phyloP scores from a whole-genome alignment of 768 basidiomycete genomes.

The Scleroderma bovista region DNA sequence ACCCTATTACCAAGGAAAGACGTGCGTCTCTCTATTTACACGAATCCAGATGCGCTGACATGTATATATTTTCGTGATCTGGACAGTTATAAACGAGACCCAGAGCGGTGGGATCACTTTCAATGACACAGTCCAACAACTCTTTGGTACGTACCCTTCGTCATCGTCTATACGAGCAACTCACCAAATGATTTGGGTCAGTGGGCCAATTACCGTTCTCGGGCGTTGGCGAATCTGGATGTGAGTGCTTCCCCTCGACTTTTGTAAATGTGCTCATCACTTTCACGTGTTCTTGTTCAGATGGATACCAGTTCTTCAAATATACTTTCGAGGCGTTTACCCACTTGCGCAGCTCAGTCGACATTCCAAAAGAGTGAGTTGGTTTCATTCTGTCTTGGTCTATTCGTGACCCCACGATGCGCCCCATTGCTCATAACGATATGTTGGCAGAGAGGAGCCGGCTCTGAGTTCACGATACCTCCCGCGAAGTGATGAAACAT shows the following conservation, averaged over 20 bases:
- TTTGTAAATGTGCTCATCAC: neutral
- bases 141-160: conserved; percentile 34
- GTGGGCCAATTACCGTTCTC: conserved; percentile 43
- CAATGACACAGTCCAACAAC: conserved; percentile 57
- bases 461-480: conserved; percentile 19
- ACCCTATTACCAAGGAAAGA: conserved; percentile 33
- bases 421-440: no score
- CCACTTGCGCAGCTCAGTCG: conserved; percentile 42
- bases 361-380: conserved; percentile 51
- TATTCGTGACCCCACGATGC: no score
- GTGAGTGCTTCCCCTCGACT: conserved; percentile 33
- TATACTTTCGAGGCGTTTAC: conserved; percentile 53
- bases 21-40: conserved; percentile 24
- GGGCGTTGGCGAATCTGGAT: conserved; percentile 59
- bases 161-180: neutral
- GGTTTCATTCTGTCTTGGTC: conserved; percentile 8
- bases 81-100: conserved; percentile 48
- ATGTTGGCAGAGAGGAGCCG: conserved; percentile 16
- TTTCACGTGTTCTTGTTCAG: conserved; percentile 24
- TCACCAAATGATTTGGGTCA: conserved; percentile 11
- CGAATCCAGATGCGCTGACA: neutral
- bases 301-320: conserved; percentile 49
- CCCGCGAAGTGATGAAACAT: conserved; percentile 15
- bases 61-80: neutral
- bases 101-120: conserved; percentile 51